Base-by-base conservation (phyloP, 495 filamentous ascomycete species). In the Aspergillus ostianus region DNA sequence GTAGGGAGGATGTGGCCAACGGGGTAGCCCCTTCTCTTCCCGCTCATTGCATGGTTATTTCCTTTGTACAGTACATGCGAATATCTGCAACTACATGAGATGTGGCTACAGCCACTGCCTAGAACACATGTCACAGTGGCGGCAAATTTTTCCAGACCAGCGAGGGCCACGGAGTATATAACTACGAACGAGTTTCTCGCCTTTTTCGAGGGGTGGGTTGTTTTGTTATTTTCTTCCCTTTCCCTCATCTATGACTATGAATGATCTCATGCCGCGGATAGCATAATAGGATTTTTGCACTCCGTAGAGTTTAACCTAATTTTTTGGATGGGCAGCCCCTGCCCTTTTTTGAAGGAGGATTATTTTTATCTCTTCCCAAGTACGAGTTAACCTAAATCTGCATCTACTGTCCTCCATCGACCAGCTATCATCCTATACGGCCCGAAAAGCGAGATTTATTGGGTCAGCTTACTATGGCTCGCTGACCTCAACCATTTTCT, bases 381-480 rank as follows among this genome's bases (percentile, higher is more conserved):
- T 41, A 41, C 47, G 47, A 20, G 47, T 49, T 49, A 20, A 49
- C 47, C 47, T 49, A 20, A n/a, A 47, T 21, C 47, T 21, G n/a
- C n/a, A 21, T 20, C 9, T 20, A 49, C 36, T 41, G 36, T 41
- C 36, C 36, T 17, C 36, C 36, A 17, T 41, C 9, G 13, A 41
- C 13, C 12, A 17, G 8, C 36, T 41, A 41, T 12, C 1, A 32
- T 12, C 13, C 36, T 1, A 4, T 41, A 41, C 15, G 36, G 36
- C 36, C 36, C 36, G 36, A 41, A 41, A 41, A 41, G 36, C 36
- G 36, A 41, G 13, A 15, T 41, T 41, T 17, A 45, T 46, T 15
- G 6, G 6, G 45, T 54, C 45, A 45, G 54, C 23, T 56, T 26
- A 48, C 26, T 29, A 23, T 6, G 10, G 19, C 45, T 45, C 10